phyloP scores from a whole-genome alignment of 805 yeast species.

The Wickerhamiella kurtzmanii region DNA sequence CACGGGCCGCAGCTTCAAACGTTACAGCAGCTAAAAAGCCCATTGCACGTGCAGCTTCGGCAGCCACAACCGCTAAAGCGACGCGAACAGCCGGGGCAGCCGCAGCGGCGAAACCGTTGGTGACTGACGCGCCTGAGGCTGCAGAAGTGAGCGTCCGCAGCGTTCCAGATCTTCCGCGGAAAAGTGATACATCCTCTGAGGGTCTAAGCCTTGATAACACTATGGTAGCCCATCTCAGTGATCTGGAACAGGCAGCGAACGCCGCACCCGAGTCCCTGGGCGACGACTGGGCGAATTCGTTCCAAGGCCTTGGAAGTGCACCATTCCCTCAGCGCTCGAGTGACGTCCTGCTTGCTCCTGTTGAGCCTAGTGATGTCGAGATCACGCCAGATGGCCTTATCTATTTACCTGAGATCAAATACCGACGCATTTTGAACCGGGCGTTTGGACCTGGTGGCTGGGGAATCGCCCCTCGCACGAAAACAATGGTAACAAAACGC shows the following conservation, averaged over 20 bases:
- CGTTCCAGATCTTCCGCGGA: constrained; percentile 5
- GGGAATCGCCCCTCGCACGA: constrained; percentile 93
- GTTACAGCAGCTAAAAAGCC: background rate
- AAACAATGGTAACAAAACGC: constrained; percentile 59
- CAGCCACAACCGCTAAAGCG: constrained; percentile 1
- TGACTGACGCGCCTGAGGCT: background rate
- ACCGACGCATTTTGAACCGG: constrained; percentile 71
- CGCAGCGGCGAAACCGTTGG: background rate
- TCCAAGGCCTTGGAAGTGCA: constrained; percentile 69
- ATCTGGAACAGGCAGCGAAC: background rate
- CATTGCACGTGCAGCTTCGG: background rate
- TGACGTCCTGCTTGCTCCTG: constrained; percentile 44
- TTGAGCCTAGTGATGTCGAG: constrained; percentile 68
- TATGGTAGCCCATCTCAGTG: constrained; percentile 2
- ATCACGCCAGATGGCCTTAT: constrained; percentile 91
- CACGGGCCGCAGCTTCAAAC: background rate
- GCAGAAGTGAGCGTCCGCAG: constrained; percentile 5
- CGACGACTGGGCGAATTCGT: constrained; percentile 72
- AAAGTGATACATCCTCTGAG: background rate
- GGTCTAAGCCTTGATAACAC: constrained; percentile 3
- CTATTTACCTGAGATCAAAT: constrained; percentile 89
- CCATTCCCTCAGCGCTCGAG: constrained; percentile 55
- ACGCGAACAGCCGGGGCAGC: background rate
- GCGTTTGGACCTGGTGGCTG: constrained; percentile 99
- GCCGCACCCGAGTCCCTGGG: constrained; percentile 6